These are phyloP conservation scores for Trichoderma sp. DNA, from an alignment of 2,329 filamentous ascomycete species.

Conservation along the genomic window DNA sequence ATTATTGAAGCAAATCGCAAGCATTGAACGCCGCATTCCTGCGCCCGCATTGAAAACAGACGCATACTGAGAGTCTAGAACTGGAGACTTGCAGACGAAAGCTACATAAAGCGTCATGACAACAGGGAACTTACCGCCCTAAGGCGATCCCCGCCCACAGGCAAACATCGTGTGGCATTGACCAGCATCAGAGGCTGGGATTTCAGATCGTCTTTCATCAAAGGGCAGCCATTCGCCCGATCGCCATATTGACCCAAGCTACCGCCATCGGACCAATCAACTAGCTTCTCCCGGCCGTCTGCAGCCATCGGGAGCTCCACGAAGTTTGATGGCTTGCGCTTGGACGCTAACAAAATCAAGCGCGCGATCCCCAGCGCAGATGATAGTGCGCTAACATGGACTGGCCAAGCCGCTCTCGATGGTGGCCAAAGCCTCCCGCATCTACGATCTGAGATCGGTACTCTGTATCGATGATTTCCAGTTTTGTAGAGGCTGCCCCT, in stretches of 20 bases:
- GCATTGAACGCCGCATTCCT: background rate
- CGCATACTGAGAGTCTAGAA: background rate
- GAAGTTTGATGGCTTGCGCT: background rate
- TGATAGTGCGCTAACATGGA: slow-evolving; percentile 16
- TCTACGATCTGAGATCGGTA: slow-evolving; percentile 10
- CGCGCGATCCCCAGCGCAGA: background rate
- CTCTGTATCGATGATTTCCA: slow-evolving; percentile 5
- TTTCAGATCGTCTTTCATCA: slow-evolving; percentile 12
- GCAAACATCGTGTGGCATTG: background rate
- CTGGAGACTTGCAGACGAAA: background rate
- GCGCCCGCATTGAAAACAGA: background rate
- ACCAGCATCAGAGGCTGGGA: background rate
- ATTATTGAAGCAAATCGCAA: background rate
- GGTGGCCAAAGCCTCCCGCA: background rate
- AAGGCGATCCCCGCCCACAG: background rate
- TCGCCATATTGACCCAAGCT: background rate
- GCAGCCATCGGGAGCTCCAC: background rate
- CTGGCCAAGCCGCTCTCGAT: background rate
- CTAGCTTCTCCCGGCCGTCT: background rate
- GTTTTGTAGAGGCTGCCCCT: background rate
- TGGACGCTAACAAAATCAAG: background rate
- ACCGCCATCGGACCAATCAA: slow-evolving; percentile 21
- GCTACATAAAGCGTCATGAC: background rate
- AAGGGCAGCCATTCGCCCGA: slow-evolving; percentile 1
- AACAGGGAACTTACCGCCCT: background rate